Base-by-base conservation (phyloP, 2,329 filamentous ascomycete species). In the Cytospora mali region DNA sequence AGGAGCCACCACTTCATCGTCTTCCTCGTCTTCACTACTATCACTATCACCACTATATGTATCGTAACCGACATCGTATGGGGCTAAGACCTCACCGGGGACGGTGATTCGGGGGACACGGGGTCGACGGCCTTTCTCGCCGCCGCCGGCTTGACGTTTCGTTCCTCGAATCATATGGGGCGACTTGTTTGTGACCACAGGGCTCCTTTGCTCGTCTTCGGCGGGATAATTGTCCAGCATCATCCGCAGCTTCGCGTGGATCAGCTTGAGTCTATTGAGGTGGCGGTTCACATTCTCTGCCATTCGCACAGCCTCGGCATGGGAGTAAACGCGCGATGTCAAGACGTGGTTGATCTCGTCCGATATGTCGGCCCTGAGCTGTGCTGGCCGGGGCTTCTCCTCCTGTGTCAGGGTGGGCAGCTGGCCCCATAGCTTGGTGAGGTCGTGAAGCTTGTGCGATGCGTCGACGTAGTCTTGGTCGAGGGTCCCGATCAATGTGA, bases 401-500 rank as follows among this genome's bases (percentile, higher is more conserved):
- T 81, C 78, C 16, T 76, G 71, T 0, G 81, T 71, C 5, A 84
- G 65, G 42, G 71, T 75, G 2, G 85, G 85, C 0, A 88, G 79
- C 65, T 79, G 78, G 29, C 81, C 83, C 82, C 87, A 89, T 58
- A 73, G 70, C 4, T 77, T 80, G 3, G 86, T 85, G 58, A 88
- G 77, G 23, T 84, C 79, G 70, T 89, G 74, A 3, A 89, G 77
- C 27, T 75, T 78, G 58, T 74, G 68, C 14, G 86, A 88, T 9
- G 83, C 80, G 55, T 85, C 76, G n/a, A 76, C 72, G 68, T 89
- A 87, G 18, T 75, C 79, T 66, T 82, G 72, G 72, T 89, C 87
- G 58, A 90, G 85, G 67, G 88, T 82, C 58, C 84, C 83, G 65
- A 90, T 87, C 42, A 89, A 78, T 4, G 84, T 88, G 51, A 90